Evolutionary conservation across 2,329 filamentous ascomycete species (phyloP).

Genomic region (Trichocomaceae sp.): DNA sequence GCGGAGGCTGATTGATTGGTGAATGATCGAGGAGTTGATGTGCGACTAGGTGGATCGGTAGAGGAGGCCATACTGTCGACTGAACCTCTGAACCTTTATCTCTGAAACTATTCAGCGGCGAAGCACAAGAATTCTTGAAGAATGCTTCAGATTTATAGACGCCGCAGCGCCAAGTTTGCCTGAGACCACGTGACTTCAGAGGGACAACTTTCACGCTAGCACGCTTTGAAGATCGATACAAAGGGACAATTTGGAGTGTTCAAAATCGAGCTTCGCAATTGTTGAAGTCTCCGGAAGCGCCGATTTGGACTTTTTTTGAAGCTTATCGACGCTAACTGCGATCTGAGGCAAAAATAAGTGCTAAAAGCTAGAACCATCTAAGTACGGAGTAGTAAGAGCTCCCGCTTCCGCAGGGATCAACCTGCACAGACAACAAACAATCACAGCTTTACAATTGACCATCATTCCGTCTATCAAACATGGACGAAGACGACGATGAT

Average conservation of each 20-base stretch:
- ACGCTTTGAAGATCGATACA: neutral
- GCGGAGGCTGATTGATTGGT: constrained; percentile 68
- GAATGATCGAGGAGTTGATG: constrained; percentile 52
- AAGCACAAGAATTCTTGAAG: constrained; percentile 1
- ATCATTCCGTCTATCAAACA: constrained; percentile 18
- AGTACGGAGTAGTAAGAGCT: too few relatives aligned
- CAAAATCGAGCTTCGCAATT: neutral
- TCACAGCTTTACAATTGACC: constrained; percentile 1
- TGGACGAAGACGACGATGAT: constrained; percentile 45
- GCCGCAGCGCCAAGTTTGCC: neutral
- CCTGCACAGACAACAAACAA: constrained; percentile 1
- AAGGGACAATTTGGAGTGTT: neutral
- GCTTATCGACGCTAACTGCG: constrained; percentile 8
- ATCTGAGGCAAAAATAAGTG: constrained; percentile 8
- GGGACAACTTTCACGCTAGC: neutral
- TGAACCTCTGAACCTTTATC: too few relatives aligned
- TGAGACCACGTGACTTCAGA: constrained; percentile 4
- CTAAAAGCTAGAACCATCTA: too few relatives aligned
- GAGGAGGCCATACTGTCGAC: constrained; percentile 13
- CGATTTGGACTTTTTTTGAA: too few relatives aligned
- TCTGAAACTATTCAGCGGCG: neutral
- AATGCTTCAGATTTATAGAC: too few relatives aligned
- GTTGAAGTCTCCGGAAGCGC: neutral
- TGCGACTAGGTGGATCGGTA: constrained; percentile 34
- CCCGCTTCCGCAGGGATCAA: constrained; percentile 3